Conservation (phyloP, 805 yeast genomes). For the Scheffersomyces ergatensis region DNA sequence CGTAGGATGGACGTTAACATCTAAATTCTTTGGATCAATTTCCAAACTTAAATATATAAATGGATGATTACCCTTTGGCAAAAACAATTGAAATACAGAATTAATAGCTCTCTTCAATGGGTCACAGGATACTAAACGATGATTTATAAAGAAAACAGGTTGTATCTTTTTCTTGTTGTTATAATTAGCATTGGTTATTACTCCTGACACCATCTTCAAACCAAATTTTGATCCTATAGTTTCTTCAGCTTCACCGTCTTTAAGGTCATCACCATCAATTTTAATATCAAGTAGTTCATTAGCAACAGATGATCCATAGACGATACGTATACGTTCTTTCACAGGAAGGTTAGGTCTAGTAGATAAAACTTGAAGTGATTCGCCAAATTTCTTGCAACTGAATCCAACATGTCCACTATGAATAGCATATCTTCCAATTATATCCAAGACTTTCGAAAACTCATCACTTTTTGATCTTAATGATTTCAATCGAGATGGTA, state of each 20-base stretch:
- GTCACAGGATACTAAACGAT: slow-evolving; percentile 79
- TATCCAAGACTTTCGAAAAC: slow-evolving; percentile 72
- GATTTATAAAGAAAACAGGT: slow-evolving; percentile 82
- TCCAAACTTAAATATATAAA: slow-evolving; percentile 74
- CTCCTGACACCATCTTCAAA: slow-evolving; percentile 52
- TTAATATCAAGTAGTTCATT: slow-evolving; percentile 55
- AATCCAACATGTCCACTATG: slow-evolving; percentile 71
- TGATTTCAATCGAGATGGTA: slow-evolving; percentile 73
- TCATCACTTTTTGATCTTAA: slow-evolving; percentile 71
- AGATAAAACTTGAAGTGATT: slow-evolving; percentile 61
- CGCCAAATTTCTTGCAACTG: slow-evolving; percentile 78
- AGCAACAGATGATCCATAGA: slow-evolving; percentile 72
- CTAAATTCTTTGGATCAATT: slow-evolving; percentile 68
- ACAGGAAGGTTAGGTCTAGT: slow-evolving; percentile 49
- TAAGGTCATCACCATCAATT: slow-evolving; percentile 18
- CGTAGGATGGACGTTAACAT: slow-evolving; percentile 95
- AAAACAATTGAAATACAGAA: slow-evolving; percentile 57
- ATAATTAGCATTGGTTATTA: slow-evolving; percentile 69
- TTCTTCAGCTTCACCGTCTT: slow-evolving; percentile 10
- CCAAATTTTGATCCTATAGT: slow-evolving; percentile 38
- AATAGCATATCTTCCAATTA: slow-evolving; percentile 78
- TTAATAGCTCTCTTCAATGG: slow-evolving; percentile 69
- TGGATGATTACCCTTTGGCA: slow-evolving; percentile 76
- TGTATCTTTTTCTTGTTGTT: slow-evolving; percentile 59
- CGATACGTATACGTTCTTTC: slow-evolving; percentile 67